Evolutionary conservation across 495 filamentous ascomycete genomes (phyloP).

Genomic region (Rostrohypoxylon terebratum): DNA sequence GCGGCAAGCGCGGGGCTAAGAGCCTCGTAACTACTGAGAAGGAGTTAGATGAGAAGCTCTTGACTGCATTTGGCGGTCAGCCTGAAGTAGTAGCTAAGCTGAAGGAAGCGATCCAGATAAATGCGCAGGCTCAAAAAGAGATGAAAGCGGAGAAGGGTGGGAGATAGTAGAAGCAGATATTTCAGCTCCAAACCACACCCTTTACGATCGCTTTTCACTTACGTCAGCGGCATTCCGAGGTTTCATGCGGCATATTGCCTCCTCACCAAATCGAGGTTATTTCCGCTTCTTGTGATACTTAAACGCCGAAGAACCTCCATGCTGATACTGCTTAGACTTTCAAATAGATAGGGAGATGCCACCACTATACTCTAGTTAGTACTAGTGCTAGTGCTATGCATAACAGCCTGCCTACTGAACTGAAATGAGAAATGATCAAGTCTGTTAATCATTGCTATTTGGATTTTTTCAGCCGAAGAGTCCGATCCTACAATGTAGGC

Average conservation of each 20-base stretch:
- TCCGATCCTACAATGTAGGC: not conserved
- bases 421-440: not conserved
- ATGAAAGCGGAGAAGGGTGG: conserved; percentile 49
- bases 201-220: not conserved
- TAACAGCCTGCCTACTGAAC: not conserved
- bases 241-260: not conserved
- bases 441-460: not conserved
- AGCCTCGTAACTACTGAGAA: conserved; percentile 56
- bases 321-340: not conserved
- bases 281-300: not conserved
- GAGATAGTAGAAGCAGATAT: conserved; percentile 32
- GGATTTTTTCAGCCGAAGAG: not conserved
- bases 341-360: not conserved
- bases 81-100: conserved; percentile 62
- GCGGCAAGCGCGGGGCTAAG: conserved; percentile 52
- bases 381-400: not conserved
- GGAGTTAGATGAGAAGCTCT: conserved; percentile 60
- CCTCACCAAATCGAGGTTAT: not conserved
- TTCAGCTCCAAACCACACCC: not conserved
- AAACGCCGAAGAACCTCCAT: not conserved
- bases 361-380: not conserved
- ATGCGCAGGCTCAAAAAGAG: conserved; percentile 55
- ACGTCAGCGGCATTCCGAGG: not conserved
- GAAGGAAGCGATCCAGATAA: conserved; percentile 62
- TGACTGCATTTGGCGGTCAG: conserved; percentile 59